These are phyloP conservation scores for Ustilago tritici DNA, from an alignment of 1,284 basidiomycete genomes.

Conservation along the genomic window DNA sequence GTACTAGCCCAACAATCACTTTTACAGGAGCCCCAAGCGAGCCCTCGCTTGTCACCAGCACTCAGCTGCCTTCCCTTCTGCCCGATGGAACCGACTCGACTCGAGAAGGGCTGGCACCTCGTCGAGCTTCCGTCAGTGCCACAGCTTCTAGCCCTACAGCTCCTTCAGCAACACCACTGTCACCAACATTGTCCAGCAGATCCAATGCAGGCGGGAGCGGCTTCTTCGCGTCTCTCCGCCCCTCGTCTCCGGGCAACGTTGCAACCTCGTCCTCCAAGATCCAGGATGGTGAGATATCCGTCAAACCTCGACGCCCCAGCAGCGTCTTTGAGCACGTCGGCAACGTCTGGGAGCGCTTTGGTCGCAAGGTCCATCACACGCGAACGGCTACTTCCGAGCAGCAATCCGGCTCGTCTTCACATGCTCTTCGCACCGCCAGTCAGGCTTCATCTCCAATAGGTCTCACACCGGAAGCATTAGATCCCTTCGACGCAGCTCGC, in stretches of 20 bases:
- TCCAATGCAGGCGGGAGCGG: constrained; percentile 23
- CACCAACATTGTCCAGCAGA: constrained; percentile 32
- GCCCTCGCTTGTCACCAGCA: constrained; percentile 8
- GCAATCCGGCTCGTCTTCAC: constrained; percentile 27
- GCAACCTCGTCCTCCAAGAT: constrained; percentile 11
- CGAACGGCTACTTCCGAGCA: constrained; percentile 36
- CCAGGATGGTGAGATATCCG: constrained; percentile 21
- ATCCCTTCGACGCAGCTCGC: constrained; percentile 21
- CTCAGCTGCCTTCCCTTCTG: constrained; percentile 6
- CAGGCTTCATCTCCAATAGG: constrained; percentile 35
- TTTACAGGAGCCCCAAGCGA: constrained; percentile 44
- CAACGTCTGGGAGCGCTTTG: constrained; percentile 59
- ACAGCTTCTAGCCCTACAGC: constrained; percentile 13
- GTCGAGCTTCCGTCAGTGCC: constrained; percentile 27
- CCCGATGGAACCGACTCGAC: constrained; percentile 10
- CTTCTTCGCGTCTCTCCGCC: constrained; percentile 52
- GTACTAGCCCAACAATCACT: constrained; percentile 46
- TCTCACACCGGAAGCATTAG: constrained; percentile 21
- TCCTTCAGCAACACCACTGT: constrained; percentile 24
- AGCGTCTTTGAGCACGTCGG: constrained; percentile 65
- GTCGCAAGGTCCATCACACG: constrained; percentile 52
- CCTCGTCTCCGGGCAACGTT: constrained; percentile 42
- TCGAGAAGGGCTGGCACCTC: constrained; percentile 4
- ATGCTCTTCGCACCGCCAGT: constrained; percentile 26
- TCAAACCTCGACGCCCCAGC: constrained; percentile 48